Conservation (phyloP, 495 filamentous ascomycete species). For the Aspergillus avenaceus region DNA sequence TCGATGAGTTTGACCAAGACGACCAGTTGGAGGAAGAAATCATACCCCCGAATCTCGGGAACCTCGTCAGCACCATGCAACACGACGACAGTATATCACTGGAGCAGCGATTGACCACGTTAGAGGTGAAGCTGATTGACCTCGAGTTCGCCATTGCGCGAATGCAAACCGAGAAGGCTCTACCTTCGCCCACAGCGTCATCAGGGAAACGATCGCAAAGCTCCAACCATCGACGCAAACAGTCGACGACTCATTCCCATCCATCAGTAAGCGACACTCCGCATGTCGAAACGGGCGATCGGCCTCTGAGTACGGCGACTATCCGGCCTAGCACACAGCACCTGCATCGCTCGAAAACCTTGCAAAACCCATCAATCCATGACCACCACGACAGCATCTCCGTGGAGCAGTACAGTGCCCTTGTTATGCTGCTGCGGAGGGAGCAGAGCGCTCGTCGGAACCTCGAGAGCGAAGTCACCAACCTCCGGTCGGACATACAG, state of each 20-base stretch:
- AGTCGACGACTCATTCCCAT: conserved; percentile 19
- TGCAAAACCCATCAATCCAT: conserved; percentile 30
- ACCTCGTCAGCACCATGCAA: conserved; percentile 40
- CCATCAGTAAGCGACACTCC: conserved; percentile 8
- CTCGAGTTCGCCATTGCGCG: conserved; percentile 52
- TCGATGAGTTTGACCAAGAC: conserved; percentile 4
- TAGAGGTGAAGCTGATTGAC: conserved; percentile 54
- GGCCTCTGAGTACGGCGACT: conserved; percentile 38
- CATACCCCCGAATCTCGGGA: conserved; percentile 39
- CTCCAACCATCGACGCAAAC: conserved; percentile 17
- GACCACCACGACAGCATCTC: conserved; percentile 40
- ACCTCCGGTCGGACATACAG: conserved; percentile 49
- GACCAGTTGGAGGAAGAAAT: conserved; percentile 19
- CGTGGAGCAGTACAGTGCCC: conserved; percentile 53
- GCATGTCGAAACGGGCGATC: conserved; percentile 10
- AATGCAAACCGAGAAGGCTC: conserved; percentile 37
- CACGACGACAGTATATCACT: conserved; percentile 43
- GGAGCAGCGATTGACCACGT: conserved; percentile 48
- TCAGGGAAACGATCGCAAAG: conserved; percentile 17
- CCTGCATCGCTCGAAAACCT: conserved; percentile 20
- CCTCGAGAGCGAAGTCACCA: conserved; percentile 48
- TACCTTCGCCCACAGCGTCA: conserved; percentile 13
- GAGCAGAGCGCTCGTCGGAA: conserved; percentile 52
- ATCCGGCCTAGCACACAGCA: conserved; percentile 29
- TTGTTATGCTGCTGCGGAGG: conserved; percentile 51